Base-by-base conservation (phyloP, 75 land plant species). In the Selaginella tamariscina region DNA sequence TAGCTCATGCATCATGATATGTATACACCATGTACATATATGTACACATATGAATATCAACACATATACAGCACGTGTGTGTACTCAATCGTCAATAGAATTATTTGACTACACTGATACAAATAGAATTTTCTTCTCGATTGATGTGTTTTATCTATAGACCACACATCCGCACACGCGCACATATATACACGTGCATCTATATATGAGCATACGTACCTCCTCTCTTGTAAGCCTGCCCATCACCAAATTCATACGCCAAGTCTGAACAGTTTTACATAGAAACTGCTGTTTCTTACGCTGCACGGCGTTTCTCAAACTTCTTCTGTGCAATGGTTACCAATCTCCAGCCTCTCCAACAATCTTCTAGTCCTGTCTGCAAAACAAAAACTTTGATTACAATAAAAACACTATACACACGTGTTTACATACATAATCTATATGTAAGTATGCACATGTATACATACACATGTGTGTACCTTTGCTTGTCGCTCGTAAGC, bases 291-390 rank as follows among this genome's bases (percentile, higher is more conserved):
- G 59, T 13, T 57, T 56, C 65, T 69, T 71, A 30, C 66, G 66
- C 29, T 33, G 21, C 65, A 71, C 27, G 30, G 73, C n/a, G 32
- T 28, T 24, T 32, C 11, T 32, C 39, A 54, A 57, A 73, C 30
- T 29, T 73, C 21, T 55, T 68, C 29, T 73, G 60, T 11, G 75
- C 75, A 54, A 73, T 26, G n/a, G 27, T 23, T 28, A 62, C 30
- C 56, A 69, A 26, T 55, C 55, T 21, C 79, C 79, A 77, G 13
- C 71, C 65, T 29, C 75, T 59, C 79, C 79, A 77, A 55, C 70
- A 69, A 32, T 59, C 71, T 23, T 60, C 56, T 56, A 77, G 21
- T 24, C 56, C 27, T 13, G 28, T 44, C 79, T 77, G 71, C 32
- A 67, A 24, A 13, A 24, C 24, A 13, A 44, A 27, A 1, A 32